These are phyloP conservation scores for Ogataea nonfermentans DNA, from an alignment of 805 yeast genomes.

Conservation along the genomic window DNA sequence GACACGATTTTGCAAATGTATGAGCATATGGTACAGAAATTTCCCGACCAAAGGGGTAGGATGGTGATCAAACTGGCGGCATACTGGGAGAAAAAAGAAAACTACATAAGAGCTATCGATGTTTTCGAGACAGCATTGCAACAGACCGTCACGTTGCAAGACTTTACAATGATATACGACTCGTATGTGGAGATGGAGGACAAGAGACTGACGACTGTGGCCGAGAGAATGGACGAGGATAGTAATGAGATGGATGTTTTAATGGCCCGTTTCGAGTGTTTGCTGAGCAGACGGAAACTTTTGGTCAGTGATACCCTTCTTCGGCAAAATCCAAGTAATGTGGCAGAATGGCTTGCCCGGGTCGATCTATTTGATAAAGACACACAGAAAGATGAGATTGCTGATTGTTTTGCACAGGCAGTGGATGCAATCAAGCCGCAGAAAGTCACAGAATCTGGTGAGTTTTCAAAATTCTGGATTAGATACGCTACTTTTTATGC, in stretches of 20 bases:
- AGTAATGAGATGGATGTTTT: slow-evolving; percentile 41
- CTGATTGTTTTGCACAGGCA: slow-evolving; percentile 63
- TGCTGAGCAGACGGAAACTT: slow-evolving; percentile 56
- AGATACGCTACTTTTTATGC: slow-evolving; percentile 66
- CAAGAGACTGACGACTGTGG: slow-evolving; percentile 34
- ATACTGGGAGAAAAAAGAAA: slow-evolving; percentile 42
- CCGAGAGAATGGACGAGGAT: slow-evolving; percentile 26
- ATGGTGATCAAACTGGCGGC: slow-evolving; percentile 48
- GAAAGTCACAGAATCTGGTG: slow-evolving; percentile 40
- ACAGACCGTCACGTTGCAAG: slow-evolving; percentile 49
- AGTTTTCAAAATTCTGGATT: slow-evolving; percentile 64
- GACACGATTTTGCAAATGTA: slow-evolving; percentile 26
- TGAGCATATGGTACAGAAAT: slow-evolving; percentile 37
- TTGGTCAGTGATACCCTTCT: slow-evolving; percentile 65
- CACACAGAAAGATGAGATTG: slow-evolving; percentile 40
- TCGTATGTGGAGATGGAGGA: slow-evolving; percentile 62
- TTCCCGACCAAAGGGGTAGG: slow-evolving; percentile 59
- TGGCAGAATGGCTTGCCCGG: slow-evolving; percentile 69
- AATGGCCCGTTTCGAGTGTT: slow-evolving; percentile 48
- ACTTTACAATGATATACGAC: slow-evolving; percentile 65
- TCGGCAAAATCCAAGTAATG: slow-evolving; percentile 58
- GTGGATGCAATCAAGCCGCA: slow-evolving; percentile 63
- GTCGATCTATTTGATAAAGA: slow-evolving; percentile 43
- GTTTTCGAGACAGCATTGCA: slow-evolving; percentile 49
- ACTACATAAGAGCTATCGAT: slow-evolving; percentile 39